Evolutionary conservation across 495 filamentous ascomycete species (phyloP), one percentile per base, ranked within the genome.

Genomic region (Thermochaetoides thermophila): DNA sequence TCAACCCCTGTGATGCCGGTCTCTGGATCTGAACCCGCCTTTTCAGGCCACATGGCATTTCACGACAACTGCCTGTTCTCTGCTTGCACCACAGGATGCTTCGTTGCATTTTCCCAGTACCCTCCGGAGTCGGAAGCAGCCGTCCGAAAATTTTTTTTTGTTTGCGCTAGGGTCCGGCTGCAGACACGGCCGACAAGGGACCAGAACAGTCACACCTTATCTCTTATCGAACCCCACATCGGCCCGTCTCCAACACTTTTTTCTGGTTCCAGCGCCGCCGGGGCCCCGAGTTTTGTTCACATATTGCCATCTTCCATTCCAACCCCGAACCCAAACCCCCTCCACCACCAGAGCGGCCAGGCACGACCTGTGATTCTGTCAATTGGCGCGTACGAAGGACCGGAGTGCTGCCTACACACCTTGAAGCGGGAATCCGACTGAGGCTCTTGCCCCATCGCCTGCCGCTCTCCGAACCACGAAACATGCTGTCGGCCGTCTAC

Each of bases 401-500:
- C 22, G 27, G 33, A 31, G 35, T 37, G 35, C 38, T 37, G 34
- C 29, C 35, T 17, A 27, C n/a, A 32, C 27, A 37, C 39, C 31
- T 27, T 43, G 29, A 27, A 8, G 19, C 25, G 30, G 23, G 18
- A 35, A 28, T 16, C 18, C 32, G 18, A 34, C 32, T 19, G 21
- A 34, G 24, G n/a, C n/a, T n/a, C n/a, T n/a, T n/a, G n/a, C n/a
- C n/a, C 26, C 16, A 35, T 15, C 41, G 35, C 28, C 31, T 20
- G 36, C 29, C 28, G 31, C 24, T 28, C 21, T 30, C 32, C 16
- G 29, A 39, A 41, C 12, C 31, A 19, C 31, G 31, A 29, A 50
- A 28, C 12, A 56, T 60, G 56, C 39, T 55, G 45, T 54, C 55
- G 48, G 49, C 52, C 40, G 44, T 60, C 44, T 48, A 40, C 38